Base-by-base conservation (phyloP, 73 alveolate genomes). In the Stentor roeselii region DNA sequence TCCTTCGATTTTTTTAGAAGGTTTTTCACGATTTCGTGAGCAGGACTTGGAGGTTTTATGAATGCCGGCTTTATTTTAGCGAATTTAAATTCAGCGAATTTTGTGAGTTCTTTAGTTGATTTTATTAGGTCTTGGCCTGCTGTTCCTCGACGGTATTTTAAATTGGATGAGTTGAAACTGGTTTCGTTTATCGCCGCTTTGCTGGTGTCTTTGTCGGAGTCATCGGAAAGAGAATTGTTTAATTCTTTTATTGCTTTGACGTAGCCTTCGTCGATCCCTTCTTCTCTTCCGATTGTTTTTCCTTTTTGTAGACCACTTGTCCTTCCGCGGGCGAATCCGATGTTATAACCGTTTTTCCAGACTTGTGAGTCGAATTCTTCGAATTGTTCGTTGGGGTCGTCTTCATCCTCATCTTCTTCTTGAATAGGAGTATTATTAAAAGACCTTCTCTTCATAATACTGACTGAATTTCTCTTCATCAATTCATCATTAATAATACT, bases 241-340 rank as follows among this genome's bases (percentile, higher is more conserved):
- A 32, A 27, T 67, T 67, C 80, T 0, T 40, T 21, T 27, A 67
- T 15, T 27, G 80, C 80, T 1, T 67, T n/a, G 34, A n/a, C 50
- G 2, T 67, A 67, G 0, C 80, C 80, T 2, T 67, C 41, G 27
- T 14, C n/a, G 2, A 67, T 67, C 14, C 80, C 80, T 67, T 67
- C 80, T 67, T 67, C 80, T 67, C n/a, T 67, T 1, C 80, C 80
- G 21, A 67, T 27, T 30, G n/a, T 32, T 67, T 67, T 32, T 1
- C 80, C 80, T 1, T n/a, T 67, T 67, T 30, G 27, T 27, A 67
- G 34, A 27, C 80, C 80, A 27, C 34, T 32, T 30, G n/a, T 67
- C 34, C 34, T 67, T 1, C 80, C 80, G 27, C n/a, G 21, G 21
- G 21, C 50, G 34, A 30, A 67, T 67, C 80, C 80, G 34, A 21